Evolutionary conservation across 345 rosid species (phyloP), one percentile per base, ranked within the genome.

Genomic region (Eucalyptus caleyi): DNA sequence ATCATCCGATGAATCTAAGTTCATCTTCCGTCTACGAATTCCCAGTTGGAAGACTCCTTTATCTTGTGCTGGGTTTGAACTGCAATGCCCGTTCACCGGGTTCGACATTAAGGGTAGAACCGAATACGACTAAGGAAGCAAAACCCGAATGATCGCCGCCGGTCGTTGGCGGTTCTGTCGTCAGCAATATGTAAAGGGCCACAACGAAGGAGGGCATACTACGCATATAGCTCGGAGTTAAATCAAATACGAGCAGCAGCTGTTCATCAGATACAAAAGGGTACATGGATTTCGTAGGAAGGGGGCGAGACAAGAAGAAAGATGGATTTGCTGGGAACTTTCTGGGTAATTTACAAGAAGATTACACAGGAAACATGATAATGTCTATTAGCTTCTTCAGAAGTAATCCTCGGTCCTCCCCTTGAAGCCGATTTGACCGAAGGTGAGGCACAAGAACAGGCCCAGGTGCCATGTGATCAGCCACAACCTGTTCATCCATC

Each of bases 361-460:
- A 86, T 88, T 62, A 15, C 83, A 37, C 47, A 40, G 10, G 47
- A 77, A 37, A 10, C 23, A 2, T 77, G 83, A 21, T 1, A 30
- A 30, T 2, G 0, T 62, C 72, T 3, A n/a, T 30, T 62, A 30
- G 37, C 34, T 0, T 62, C 83, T 77, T 93, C 62, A 90, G 91
- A 97, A 96, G 95, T 97, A 98, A 51, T 93, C 94, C 37, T 96
- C 99, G 34, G 95, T 92, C 96, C 98, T 97, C 77, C 98, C 99
- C 92, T 97, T 97, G 94, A 98, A 98, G 16, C 99, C 99, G 90
- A 98, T 98, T 92, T 97, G 99, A 81, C 99, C 99, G 90, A 96
- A 98, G 14, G 99, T 96, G 32, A 98, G 96, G 92, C 95, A 94
- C 69, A 98, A 2, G 93, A 98, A 98, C 89, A 98, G 88, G 11